phyloP scores from a whole-genome alignment of 192 early-diverging fungal species.

The Coemansia sp. region DNA sequence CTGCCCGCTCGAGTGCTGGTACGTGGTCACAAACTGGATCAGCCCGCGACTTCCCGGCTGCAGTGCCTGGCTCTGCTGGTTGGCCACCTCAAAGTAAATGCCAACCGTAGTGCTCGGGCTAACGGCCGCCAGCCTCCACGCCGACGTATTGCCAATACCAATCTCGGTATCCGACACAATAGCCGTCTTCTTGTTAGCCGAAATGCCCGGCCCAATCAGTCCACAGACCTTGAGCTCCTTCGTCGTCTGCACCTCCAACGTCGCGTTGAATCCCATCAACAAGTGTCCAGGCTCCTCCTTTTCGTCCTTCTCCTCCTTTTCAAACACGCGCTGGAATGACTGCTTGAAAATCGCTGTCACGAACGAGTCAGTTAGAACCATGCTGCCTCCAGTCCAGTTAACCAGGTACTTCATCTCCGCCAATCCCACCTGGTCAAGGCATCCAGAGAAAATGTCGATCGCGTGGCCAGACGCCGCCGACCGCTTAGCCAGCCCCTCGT shows the following conservation, averaged over 20 bases:
- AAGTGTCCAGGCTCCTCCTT: constrained; percentile 66
- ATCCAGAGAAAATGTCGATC: constrained; percentile 97
- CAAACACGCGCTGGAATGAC: constrained; percentile 92
- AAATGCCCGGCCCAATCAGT: constrained; percentile 93
- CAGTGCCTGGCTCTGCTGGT: constrained; percentile 76
- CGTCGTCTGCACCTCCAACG: constrained; percentile 93
- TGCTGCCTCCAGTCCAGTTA: constrained; percentile 85
- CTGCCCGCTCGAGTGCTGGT: constrained; percentile 91
- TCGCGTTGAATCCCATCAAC: constrained; percentile 97
- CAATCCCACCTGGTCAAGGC: constrained; percentile 94
- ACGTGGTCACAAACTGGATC: constrained; percentile 94
- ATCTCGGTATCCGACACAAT: constrained; percentile 98
- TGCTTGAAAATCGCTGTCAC: constrained; percentile 96
- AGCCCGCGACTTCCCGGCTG: constrained; percentile 82
- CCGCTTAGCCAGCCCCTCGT: constrained; percentile 84
- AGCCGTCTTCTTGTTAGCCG: constrained; percentile 83
- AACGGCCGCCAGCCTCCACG: constrained; percentile 92
- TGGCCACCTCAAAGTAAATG: constrained; percentile 96
- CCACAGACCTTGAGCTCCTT: constrained; percentile 95
- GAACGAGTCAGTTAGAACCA: constrained; percentile 96
- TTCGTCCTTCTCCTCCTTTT: constrained; percentile 64
- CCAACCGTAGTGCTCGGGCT: constrained; percentile 81
- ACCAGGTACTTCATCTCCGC: constrained; percentile 94
- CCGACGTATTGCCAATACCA: constrained; percentile 92
- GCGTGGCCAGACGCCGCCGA: constrained; percentile 84